These are phyloP conservation scores for Pogostemon cablin DNA, from an alignment of 257 asterid genomes.

Conservation along the genomic window DNA sequence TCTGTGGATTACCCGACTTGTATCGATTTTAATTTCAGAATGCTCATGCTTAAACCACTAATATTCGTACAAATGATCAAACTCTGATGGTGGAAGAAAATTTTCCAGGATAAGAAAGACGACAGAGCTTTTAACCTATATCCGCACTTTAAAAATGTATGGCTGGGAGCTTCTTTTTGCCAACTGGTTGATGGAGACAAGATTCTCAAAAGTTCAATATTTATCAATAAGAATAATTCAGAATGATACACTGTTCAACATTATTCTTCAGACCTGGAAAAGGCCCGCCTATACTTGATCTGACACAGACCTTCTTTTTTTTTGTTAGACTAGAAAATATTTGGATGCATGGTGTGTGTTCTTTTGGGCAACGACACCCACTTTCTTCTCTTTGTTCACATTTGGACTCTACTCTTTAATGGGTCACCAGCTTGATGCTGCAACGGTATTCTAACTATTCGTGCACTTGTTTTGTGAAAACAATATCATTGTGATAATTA, in stretches of 20 bases:
- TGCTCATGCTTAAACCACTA: neutral
- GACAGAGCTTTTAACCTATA: constrained; percentile 70
- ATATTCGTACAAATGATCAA: neutral
- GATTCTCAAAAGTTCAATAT: constrained; percentile 73
- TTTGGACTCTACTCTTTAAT: constrained; percentile 86
- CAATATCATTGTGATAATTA: neutral
- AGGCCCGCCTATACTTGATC: constrained; percentile 22
- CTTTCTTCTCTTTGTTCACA: constrained; percentile 90
- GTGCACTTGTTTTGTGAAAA: constrained; percentile 15
- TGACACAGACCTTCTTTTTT: constrained; percentile 31
- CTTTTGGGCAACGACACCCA: constrained; percentile 99
- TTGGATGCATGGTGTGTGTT: constrained; percentile 99
- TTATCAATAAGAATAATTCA: constrained; percentile 61
- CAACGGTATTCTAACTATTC: constrained; percentile 63
- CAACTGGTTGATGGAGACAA: constrained; percentile 80
- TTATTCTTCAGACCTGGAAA: constrained; percentile 13
- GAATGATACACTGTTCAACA: constrained; percentile 11
- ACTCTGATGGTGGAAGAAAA: constrained; percentile 19
- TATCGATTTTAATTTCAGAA: neutral
- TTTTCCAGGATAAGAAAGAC: constrained; percentile 82
- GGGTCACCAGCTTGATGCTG: constrained; percentile 97
- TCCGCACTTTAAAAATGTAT: constrained; percentile 93
- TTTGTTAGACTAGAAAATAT: constrained; percentile 83
- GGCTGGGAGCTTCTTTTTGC: constrained; percentile 89
- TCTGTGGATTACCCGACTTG: neutral